These are phyloP conservation scores for Jamesozyma hellenica DNA, from an alignment of 805 yeast species.

Conservation along the genomic window DNA sequence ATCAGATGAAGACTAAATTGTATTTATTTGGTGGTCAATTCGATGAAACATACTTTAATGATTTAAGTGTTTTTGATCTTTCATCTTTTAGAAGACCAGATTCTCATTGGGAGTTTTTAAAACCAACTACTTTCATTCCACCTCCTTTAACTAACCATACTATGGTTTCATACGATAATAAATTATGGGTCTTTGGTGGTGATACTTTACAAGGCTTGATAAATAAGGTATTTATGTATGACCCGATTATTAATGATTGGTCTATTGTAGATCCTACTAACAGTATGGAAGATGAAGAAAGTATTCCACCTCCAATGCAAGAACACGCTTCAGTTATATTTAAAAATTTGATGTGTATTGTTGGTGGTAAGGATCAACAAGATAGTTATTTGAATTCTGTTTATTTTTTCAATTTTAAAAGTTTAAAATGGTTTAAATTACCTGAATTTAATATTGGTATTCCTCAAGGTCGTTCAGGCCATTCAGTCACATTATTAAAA, in stretches of 20 bases:
- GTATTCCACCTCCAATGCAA: conserved; percentile 69
- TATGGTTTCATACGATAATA: conserved; percentile 69
- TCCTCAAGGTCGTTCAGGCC: conserved; percentile 88
- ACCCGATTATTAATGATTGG: conserved; percentile 64
- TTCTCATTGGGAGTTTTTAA: conserved; percentile 73
- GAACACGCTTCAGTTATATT: conserved; percentile 83
- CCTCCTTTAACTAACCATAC: conserved; percentile 89
- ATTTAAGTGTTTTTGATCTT: conserved; percentile 76
- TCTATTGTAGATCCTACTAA: conserved; percentile 49
- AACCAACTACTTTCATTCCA: conserved; percentile 38
- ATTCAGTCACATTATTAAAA: conserved; percentile 63
- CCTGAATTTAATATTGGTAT: conserved; percentile 33
- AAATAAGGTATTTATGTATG: conserved; percentile 73
- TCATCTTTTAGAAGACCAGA: conserved; percentile 74
- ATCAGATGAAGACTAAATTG: conserved; percentile 47
- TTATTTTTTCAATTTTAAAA: conserved; percentile 64
- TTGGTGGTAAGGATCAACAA: conserved; percentile 77
- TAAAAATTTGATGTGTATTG: conserved; percentile 67
- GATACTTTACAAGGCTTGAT: conserved; percentile 62
- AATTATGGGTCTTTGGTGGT: conserved; percentile 87
- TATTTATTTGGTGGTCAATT: conserved; percentile 94
- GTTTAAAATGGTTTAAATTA: conserved; percentile 64
- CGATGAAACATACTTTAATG: conserved; percentile 72
- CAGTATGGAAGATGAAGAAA: conserved; percentile 10
- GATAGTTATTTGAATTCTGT: conserved; percentile 61